These are phyloP conservation scores for Ilyonectria destructans DNA, from an alignment of 2,329 filamentous ascomycete species.

Conservation along the genomic window DNA sequence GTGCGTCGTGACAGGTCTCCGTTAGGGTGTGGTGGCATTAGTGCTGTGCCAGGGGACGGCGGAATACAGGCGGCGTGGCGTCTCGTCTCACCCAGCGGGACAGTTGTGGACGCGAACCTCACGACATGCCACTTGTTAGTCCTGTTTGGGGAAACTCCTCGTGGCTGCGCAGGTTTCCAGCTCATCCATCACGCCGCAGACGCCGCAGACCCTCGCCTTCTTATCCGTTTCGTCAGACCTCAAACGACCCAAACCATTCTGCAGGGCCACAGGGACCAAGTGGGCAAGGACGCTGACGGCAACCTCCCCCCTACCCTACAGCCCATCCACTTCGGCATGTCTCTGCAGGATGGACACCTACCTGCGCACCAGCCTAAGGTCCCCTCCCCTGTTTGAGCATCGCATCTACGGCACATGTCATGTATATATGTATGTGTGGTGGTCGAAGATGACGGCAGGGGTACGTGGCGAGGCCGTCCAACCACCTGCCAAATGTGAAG, in stretches of 20 bases:
- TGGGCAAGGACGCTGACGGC: conserved; percentile 9
- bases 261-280: conserved; percentile 7
- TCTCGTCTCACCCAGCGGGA: conserved; percentile 28
- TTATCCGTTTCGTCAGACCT: conserved; percentile 27
- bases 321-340: conserved; percentile 19
- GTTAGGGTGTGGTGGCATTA: conserved; percentile 25
- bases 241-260: conserved; percentile 16
- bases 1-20: conserved; percentile 35
- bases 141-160: conserved; percentile 30
- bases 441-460: conserved; percentile 31
- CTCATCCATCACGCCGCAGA: conserved; percentile 20
- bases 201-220: conserved; percentile 11
- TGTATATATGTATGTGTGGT: conserved; percentile 13
- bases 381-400: conserved; percentile 15
- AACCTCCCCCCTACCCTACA: conserved; percentile 4
- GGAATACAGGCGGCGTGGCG: conserved; percentile 33
- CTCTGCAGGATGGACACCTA: conserved; percentile 14
- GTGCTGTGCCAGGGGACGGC: conserved; percentile 35
- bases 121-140: conserved; percentile 36
- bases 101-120: conserved; percentile 37
- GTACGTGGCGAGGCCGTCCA: conserved; percentile 32
- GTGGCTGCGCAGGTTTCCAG: conserved; percentile 26
- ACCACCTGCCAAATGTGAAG: conserved; percentile 37
- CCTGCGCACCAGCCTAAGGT: neutral
- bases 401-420: conserved; percentile 17